Conservation (phyloP, 1,139 yeast species). For the Scheffersomyces cryptocercus region DNA sequence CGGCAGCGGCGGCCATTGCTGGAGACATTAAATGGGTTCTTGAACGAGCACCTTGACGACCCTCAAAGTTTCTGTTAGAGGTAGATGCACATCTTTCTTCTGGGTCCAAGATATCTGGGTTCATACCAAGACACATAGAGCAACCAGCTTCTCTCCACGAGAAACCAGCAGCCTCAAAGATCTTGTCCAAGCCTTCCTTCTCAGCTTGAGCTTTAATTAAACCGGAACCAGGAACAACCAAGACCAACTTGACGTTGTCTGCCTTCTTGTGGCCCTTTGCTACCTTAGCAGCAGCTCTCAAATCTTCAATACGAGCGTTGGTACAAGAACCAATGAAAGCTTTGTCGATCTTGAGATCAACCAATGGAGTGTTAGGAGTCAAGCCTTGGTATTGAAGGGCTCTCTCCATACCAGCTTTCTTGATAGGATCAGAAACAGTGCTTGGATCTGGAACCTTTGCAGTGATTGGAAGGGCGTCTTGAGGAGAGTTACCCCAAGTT, state of each 20-base stretch:
- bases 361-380: slow-evolving; percentile 75
- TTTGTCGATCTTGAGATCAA: slow-evolving; percentile 76
- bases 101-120: slow-evolving; percentile 93
- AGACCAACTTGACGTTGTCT: slow-evolving; percentile 71
- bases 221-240: slow-evolving; percentile 98
- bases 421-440: slow-evolving; percentile 67
- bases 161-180: slow-evolving; percentile 89
- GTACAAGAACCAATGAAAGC: slow-evolving; percentile 98
- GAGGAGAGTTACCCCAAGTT: slow-evolving; percentile 99
- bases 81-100: slow-evolving; percentile 98
- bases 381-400: slow-evolving; percentile 93
- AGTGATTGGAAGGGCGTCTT: slow-evolving; percentile 94
- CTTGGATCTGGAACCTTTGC: slow-evolving; percentile 90
- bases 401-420: slow-evolving; percentile 83
- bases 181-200: slow-evolving; percentile 87
- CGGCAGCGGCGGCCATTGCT: slow-evolving; percentile 99
- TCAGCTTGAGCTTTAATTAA: slow-evolving; percentile 92
- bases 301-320: slow-evolving; percentile 95
- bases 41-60: slow-evolving; percentile 97
- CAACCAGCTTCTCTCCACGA: slow-evolving; percentile 99
- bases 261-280: slow-evolving; percentile 92
- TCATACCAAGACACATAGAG: slow-evolving; percentile 99
- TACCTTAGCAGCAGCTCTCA: slow-evolving; percentile 91
- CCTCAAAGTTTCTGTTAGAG: slow-evolving; percentile 97
- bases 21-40: slow-evolving; percentile 98